phyloP scores from a whole-genome alignment of 306 rosid genomes.

The Lagenaria siceraria region DNA sequence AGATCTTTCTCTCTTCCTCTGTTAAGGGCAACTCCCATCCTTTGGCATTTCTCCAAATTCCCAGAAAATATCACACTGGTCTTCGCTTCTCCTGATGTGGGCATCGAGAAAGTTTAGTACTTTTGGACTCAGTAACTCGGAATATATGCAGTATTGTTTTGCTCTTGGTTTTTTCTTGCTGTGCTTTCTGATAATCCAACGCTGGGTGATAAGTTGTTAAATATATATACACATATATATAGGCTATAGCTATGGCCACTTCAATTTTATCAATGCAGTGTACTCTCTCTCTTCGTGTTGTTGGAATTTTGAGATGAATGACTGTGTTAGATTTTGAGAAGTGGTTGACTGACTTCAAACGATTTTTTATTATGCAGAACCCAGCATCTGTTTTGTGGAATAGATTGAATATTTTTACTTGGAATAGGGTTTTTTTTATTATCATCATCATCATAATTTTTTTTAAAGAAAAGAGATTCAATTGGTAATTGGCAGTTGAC shows the following conservation, averaged over 20 bases:
- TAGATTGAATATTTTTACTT: no score
- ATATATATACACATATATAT: no score
- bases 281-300: not conserved
- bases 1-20: constrained; percentile 17
- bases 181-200: not conserved
- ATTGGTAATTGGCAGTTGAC: no score
- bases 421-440: no score
- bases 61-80: constrained; percentile 17
- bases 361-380: no score
- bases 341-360: no score
- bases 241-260: not conserved
- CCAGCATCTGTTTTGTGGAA: no score
- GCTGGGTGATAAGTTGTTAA: not conserved
- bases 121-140: constrained; percentile 3
- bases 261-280: not conserved
- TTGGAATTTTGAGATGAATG: not conserved
- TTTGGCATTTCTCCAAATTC: constrained; percentile 59
- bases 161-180: not conserved
- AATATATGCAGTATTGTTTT: not conserved
- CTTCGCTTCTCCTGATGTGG: constrained; percentile 4
- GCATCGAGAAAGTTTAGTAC: constrained; percentile 11
- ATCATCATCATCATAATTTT: no score
- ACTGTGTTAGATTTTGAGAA: not conserved
- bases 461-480: no score
- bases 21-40: constrained; percentile 90